Evolutionary conservation across 345 rosid species (phyloP), one percentile per base, ranked within the genome.

Genomic region (Murraya koenigii): DNA sequence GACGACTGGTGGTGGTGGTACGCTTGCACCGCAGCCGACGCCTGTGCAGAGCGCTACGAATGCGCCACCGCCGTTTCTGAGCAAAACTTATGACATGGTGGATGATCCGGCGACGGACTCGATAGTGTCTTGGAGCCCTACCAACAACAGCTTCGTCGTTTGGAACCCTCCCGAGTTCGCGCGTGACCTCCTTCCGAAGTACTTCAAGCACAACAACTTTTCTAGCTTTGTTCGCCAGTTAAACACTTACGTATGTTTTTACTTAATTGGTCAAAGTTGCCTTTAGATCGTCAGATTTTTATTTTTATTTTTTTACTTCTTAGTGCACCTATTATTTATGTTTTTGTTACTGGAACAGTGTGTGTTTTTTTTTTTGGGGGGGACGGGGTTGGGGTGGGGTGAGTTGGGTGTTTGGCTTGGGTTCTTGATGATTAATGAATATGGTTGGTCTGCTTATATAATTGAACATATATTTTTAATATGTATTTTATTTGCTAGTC

Each of bases 81-180:
- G 97, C 88, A 94, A 92, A 83, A 94, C 98, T 13, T 94, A 94
- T 71, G 96, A 94, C 85, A 89, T 94, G 96, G 97, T 94, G 58
- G 97, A 94, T 75, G 98, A 94, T 78, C 91, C 93, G 4, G 83
- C 91, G 33, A 85, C 95, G 22, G 97, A 94, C 81, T 70, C 90
- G 64, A 74, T 91, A 33, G 93, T 94, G 36, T 94, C 98, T 8
- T 94, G 98, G 98, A 87, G 97, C 73, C 74, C 87, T 22, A 79
- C 90, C 74, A 90, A 90, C 75, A 92, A 94, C 58, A 94, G 98
- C 86, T 92, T 94, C 83, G 81, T 93, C 33, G 95, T 94, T 55
- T 94, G 97, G 97, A 86, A 94, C 68, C 93, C 93, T 59, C 92
- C 98, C 22, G 97, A 94, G 84, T 94, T 94, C 63, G 87, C 94